Percentiles rank a stretch among this genome's conserved stretches.
These are phyloP conservation scores for Paramecium primaurelia DNA, from an alignment of 73 alveolate species.

Conservation along the genomic window DNA sequence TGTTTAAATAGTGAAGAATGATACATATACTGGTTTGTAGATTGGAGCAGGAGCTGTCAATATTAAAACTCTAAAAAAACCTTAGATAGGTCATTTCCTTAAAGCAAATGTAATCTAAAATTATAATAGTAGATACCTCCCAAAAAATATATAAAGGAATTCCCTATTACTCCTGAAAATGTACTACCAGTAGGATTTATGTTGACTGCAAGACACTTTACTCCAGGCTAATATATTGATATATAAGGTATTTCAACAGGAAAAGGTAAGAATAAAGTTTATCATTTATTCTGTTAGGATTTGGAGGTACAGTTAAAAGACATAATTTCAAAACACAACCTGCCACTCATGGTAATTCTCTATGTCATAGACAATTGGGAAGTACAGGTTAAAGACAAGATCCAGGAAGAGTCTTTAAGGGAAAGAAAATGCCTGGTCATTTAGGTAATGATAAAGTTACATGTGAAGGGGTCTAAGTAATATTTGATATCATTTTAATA, in stretches of 20 bases:
- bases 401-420: conserved; percentile 87
- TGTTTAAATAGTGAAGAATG: conserved; percentile 71
- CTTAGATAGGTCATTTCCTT: conserved; percentile 79
- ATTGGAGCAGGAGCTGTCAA: conserved; percentile 81
- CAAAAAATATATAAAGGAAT: conserved; percentile 73
- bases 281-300: conserved; percentile 17
- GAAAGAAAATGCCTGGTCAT: conserved; percentile 91
- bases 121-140: conserved; percentile 64
- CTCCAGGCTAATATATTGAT: conserved; percentile 77
- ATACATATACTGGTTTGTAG: conserved; percentile 67
- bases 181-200: conserved; percentile 81
- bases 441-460: conserved; percentile 74
- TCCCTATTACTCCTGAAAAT: conserved; percentile 74
- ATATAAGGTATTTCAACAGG: conserved; percentile 76
- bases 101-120: conserved; percentile 43
- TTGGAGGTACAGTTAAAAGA: conserved; percentile 79
- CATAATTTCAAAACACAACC: conserved; percentile 79
- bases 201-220: conserved; percentile 79
- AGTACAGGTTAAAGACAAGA: conserved; percentile 79
- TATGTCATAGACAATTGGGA: conserved; percentile 80
- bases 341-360: conserved; percentile 83
- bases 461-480: conserved; percentile 21
- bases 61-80: conserved; percentile 68
- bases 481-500: not conserved
- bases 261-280: conserved; percentile 57